These are phyloP conservation scores for Fistulinella cinereoalba DNA, from an alignment of 1,284 basidiomycete species.

Conservation along the genomic window DNA sequence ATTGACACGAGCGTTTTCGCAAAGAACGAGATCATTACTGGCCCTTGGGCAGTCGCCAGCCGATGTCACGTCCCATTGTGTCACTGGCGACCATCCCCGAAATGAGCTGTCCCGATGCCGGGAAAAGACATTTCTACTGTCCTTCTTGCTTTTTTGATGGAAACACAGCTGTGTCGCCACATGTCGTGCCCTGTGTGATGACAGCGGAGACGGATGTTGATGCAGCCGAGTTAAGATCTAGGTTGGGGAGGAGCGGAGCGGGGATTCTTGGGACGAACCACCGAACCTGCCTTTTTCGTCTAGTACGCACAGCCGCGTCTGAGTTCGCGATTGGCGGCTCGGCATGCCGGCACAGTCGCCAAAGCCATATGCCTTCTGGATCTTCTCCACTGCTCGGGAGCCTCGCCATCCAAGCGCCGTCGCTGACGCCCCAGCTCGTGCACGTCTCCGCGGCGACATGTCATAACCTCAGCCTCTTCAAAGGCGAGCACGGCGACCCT, in stretches of 20 bases:
- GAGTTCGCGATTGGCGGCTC: constrained; percentile 25
- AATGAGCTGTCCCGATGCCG: constrained; percentile 30
- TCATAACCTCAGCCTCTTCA: constrained; percentile 78
- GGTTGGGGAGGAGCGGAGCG: neutral
- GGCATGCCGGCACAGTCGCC: constrained; percentile 27
- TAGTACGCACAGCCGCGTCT: constrained; percentile 17
- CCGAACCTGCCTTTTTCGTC: constrained; percentile 33
- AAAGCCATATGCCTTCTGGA: constrained; percentile 50
- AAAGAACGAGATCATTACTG: constrained; percentile 24
- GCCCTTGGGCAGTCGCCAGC: constrained; percentile 19
- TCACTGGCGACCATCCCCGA: constrained; percentile 14
- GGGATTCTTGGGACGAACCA: constrained; percentile 13
- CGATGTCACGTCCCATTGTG: constrained; percentile 22
- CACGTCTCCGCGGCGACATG: constrained; percentile 72
- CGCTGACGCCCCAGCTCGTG: constrained; percentile 54
- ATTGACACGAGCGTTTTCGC: constrained; percentile 17
- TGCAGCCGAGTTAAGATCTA: neutral
- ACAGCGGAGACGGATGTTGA: neutral
- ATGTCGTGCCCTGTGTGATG: neutral
- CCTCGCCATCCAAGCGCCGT: constrained; percentile 64
- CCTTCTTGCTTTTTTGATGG: neutral
- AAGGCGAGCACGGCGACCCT: constrained; percentile 54
- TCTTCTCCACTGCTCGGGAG: constrained; percentile 59
- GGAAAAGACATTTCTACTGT: no score
- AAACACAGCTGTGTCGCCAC: neutral